Base-by-base conservation (phyloP, 192 early-diverging fungal species). In the Coemansia javaensis region DNA sequence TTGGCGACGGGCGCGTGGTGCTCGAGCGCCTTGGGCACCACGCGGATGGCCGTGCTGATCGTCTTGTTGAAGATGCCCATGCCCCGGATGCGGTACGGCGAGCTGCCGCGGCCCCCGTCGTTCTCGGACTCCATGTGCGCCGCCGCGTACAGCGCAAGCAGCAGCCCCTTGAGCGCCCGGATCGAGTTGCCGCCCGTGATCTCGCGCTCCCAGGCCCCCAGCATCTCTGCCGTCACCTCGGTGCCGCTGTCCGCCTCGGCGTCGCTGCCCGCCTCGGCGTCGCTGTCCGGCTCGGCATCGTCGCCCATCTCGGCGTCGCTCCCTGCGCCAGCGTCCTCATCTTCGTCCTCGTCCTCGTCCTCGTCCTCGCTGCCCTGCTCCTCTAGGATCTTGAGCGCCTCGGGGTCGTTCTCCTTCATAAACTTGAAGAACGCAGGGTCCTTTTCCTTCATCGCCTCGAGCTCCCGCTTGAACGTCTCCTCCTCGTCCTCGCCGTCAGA, bases 351-450 rank as follows among this genome's bases (percentile, higher is more conserved):
- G 5, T 37, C 20, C 22, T 47, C 45, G 34, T 59, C 67, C 4
- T 71, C 45, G 18, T 55, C 71, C 2, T 57, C 71, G 14, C 61
- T 74, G 15, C 68, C 69, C 18, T 77, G 71, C 25, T 82, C 66
- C 16, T n/a, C n/a, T n/a, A 82, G 82, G 76, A 97, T 94, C 10
- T 84, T 80, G 33, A 99, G 76, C 39, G 93, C 82, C 35, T 76
- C 83, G 25, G 79, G 57, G 67, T 94, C 90, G 48, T 96, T 90
- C 65, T 95, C 81, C 54, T 85, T 56, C 69, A 98, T 74, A 60
- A 81, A 98, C 66, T 98, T 76, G 77, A 85, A 92, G 64, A 98
- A 98, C 54, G 85, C 80, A 12, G 93, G 92, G 53, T 98, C 93
- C 55, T 84, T 84, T 46, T 85, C 68, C 54, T 87, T 86, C 67